phyloP scores from a whole-genome alignment of 2,329 filamentous ascomycete species.

The Fusarium nematophilum region DNA sequence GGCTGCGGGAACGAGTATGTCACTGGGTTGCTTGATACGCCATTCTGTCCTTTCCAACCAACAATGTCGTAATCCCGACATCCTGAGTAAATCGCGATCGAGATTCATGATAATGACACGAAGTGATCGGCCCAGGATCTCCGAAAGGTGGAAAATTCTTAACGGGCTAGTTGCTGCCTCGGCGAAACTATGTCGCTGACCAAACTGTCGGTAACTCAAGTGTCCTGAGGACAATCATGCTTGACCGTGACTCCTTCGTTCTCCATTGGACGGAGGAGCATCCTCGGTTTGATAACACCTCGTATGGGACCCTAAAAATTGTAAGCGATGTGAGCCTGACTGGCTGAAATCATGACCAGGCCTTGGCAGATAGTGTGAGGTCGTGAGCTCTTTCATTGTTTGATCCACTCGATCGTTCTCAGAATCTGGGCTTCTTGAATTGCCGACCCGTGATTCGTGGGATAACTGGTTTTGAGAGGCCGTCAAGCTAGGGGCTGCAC shows the following conservation, averaged over 20 bases:
- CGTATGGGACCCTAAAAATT: slow-evolving; percentile 10
- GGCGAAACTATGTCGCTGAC: slow-evolving; percentile 28
- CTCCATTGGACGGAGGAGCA: slow-evolving; percentile 21
- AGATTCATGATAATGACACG: slow-evolving; percentile 3
- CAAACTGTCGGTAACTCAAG: slow-evolving; percentile 16
- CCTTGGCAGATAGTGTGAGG: background rate
- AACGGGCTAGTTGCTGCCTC: background rate
- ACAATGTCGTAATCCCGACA: background rate
- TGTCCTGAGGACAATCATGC: slow-evolving; percentile 28
- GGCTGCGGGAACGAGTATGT: background rate
- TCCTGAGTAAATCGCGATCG: background rate
- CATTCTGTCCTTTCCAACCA: slow-evolving; percentile 2
- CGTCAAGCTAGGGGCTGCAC: slow-evolving; percentile 5
- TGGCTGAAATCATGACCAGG: background rate
- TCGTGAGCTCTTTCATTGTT: slow-evolving; percentile 8
- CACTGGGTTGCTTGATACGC: background rate
- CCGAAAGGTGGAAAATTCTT: slow-evolving; percentile 32
- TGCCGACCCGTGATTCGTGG: slow-evolving; percentile 33
- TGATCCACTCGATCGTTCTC: slow-evolving; percentile 9
- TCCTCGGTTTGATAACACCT: slow-evolving; percentile 7
- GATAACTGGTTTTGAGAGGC: slow-evolving; percentile 23
- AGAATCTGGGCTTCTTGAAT: slow-evolving; percentile 5
- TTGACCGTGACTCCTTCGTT: slow-evolving; percentile 14
- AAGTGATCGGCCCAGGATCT: background rate
- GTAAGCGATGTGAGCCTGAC: slow-evolving; percentile 2